Evolutionary conservation across 352 stramenopile genomes (phyloP).

Genomic region (Phytophthora chlamydospora): DNA sequence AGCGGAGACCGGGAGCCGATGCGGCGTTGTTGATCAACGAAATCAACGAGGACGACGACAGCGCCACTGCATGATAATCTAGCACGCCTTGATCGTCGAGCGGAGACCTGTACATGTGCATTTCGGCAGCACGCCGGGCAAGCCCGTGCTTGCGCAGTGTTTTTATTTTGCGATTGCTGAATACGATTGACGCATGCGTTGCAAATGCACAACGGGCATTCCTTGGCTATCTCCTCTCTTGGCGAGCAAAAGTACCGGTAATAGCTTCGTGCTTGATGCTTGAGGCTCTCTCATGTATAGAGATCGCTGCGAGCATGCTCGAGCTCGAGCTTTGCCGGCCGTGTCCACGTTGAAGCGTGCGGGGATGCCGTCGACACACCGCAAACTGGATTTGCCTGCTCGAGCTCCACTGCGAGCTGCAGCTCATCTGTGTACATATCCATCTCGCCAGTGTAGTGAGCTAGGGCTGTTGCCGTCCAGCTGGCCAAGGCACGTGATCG

Average conservation of each 20-base stretch:
- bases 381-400: neutral
- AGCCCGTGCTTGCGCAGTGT: conserved; percentile 4
- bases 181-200: conserved; percentile 11
- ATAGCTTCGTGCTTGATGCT: too few relatives aligned
- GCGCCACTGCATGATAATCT: too few relatives aligned
- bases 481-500: conserved; percentile 2
- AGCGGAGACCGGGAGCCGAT: too few relatives aligned
- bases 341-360: conserved; percentile 7
- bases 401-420: too few relatives aligned
- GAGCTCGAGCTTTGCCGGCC: too few relatives aligned
- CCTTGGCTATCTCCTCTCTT: conserved; percentile 14
- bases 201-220: conserved; percentile 19
- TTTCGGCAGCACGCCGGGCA: conserved; percentile 1
- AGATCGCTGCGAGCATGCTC: neutral
- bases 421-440: too few relatives aligned
- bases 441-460: too few relatives aligned
- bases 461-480: too few relatives aligned
- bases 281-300: too few relatives aligned
- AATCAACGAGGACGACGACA: too few relatives aligned
- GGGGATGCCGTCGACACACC: neutral
- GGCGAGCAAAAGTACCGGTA: neutral
- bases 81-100: too few relatives aligned
- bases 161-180: conserved; percentile 11
- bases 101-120: neutral
- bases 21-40: too few relatives aligned